These are phyloP conservation scores for Sideroxylon spinosum DNA, from an alignment of 179 eudicot genomes.

Conservation along the genomic window DNA sequence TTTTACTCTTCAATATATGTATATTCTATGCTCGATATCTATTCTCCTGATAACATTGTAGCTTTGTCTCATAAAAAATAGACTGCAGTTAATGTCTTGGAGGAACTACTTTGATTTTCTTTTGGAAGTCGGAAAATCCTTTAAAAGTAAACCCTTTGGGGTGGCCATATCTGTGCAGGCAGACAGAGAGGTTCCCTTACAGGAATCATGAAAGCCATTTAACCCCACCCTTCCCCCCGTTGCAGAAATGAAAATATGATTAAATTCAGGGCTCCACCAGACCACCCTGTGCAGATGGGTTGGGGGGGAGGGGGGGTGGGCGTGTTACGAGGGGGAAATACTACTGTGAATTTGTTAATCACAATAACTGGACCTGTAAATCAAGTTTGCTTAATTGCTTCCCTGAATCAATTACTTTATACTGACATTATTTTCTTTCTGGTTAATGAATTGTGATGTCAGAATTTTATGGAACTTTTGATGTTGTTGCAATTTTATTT, in stretches of 20 bases:
- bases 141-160: background rate
- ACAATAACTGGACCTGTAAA: background rate
- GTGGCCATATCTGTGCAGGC: background rate
- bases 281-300: background rate
- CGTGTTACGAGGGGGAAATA: background rate
- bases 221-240: background rate
- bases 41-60: background rate
- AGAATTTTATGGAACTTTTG: too few species aligned
- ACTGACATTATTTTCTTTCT: background rate
- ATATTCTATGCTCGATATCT: too few species aligned
- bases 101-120: conserved; percentile 1
- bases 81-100: background rate
- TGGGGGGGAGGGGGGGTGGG: too few species aligned
- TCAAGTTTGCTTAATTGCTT: background rate
- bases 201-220: too few species aligned
- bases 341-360: background rate
- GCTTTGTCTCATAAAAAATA: background rate
- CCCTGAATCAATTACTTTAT: background rate
- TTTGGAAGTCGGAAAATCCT: conserved; percentile 7
- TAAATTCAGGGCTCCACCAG: background rate
- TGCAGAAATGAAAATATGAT: background rate
- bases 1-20: too few species aligned
- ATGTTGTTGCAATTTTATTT: too few species aligned
- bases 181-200: background rate
- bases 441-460: background rate